Base-by-base conservation (phyloP, 2,329 filamentous ascomycete species). In the Trichoderma citrinoviride region DNA sequence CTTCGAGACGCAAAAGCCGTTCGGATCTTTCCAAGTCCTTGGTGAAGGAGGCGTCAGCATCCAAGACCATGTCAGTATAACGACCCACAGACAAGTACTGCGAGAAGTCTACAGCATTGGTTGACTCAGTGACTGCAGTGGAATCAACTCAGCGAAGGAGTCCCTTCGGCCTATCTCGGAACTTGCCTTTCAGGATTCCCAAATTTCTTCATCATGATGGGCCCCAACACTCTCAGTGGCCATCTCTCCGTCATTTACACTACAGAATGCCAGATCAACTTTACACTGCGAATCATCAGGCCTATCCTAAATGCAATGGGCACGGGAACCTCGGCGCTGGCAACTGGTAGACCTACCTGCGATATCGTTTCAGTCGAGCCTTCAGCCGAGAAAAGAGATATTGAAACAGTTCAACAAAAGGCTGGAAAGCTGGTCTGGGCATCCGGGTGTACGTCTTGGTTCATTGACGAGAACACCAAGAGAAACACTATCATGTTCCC, bases 401-500 rank as follows among this genome's bases (percentile, higher is more conserved):
- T 72, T 8, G 62, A 64, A 1, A 78, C 72, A 70, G 77, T 81
- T 29, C 79, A 84, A 56, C 52, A 68, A 0, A 76, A 77, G 58
- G 77, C 78, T 0, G 78, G 74, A 52, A 73, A 74, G 41, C 70
- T 83, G 1, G 82, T 85, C 0, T 85, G 80, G 80, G 71, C 76
- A 0, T 78, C 77, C 1, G 82, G 82, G 0, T 85, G 83, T 67
- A 79, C 77, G 1, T 80, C 77, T n/a, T 85, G 82, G 83, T 82
- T 78, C 3, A 74, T 85, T 2, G 79, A 85, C 65, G 71, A 74
- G 0, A 76, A 76, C 52, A 81, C 81, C 0, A 77, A 78, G 0
- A 73, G 78, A 53, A 85, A 85, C 65, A 81, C 79, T 0, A 80
- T 80, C 69, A 81, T 84, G 76, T 85, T 82, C 67, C 82, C 82